A percentile compares a stretch with the other conserved stretches of the same genome.
phyloP scores from a whole-genome alignment of 768 basidiomycete genomes.

The Hypsizygus marmoreus region DNA sequence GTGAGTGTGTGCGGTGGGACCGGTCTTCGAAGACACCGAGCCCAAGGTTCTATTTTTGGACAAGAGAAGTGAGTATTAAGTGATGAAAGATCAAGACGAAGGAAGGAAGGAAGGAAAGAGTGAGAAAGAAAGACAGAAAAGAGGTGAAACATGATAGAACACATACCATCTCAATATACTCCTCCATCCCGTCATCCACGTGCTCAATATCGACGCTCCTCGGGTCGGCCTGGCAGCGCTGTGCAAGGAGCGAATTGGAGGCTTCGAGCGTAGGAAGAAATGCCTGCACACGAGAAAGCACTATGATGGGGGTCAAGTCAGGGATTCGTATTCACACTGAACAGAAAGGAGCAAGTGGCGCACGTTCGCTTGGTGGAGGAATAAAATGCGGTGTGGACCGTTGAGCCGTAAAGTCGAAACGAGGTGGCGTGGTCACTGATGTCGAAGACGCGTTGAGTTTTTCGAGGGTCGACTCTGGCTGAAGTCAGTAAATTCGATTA shows the following conservation, averaged over 20 bases:
- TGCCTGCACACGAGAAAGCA: slow-evolving; percentile 63
- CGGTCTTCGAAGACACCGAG: slow-evolving; percentile 60
- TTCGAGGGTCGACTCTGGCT: slow-evolving; percentile 16
- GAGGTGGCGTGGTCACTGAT: neutral
- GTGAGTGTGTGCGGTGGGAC: slow-evolving; percentile 16
- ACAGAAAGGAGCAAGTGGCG: slow-evolving; percentile 21
- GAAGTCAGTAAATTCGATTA: too few species aligned
- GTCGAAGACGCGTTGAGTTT: slow-evolving; percentile 10
- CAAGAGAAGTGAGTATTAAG: slow-evolving; percentile 2
- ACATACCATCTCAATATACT: slow-evolving; percentile 69
- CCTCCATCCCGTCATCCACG: slow-evolving; percentile 45
- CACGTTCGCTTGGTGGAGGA: slow-evolving; percentile 51
- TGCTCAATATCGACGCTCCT: slow-evolving; percentile 72
- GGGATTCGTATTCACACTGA: neutral
- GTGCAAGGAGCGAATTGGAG: slow-evolving; percentile 57
- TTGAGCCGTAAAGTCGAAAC: too few species aligned
- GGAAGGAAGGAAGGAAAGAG: too few species aligned
- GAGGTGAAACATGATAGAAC: too few species aligned
- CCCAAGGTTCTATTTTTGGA: slow-evolving; percentile 54
- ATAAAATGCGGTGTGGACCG: slow-evolving; percentile 27
- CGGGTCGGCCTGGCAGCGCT: slow-evolving; percentile 44
- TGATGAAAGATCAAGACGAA: neutral
- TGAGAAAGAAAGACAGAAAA: neutral
- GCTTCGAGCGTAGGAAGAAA: slow-evolving; percentile 70
- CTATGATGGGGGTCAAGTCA: slow-evolving; percentile 34